A percentile compares a stretch with the other conserved stretches of the same genome.
Evolutionary conservation across 106 monocot species (phyloP).

Genomic region (Gastrodia elata): DNA sequence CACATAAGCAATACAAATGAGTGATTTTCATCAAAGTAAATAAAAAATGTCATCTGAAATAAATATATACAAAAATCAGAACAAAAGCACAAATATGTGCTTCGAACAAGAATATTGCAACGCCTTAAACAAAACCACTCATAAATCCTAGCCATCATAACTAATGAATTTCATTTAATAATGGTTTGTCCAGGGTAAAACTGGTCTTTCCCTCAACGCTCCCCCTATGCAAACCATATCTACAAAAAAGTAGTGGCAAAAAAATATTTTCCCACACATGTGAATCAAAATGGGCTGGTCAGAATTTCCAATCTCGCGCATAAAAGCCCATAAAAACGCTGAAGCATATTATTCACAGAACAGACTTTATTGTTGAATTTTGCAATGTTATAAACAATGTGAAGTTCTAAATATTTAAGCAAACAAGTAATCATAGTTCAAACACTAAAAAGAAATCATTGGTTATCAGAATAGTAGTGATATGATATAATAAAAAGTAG

Average conservation of each 20-base stretch:
- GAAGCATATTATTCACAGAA: not conserved
- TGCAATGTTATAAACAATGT: not conserved
- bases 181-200: not conserved
- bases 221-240: too few relatives aligned
- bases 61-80: not conserved
- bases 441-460: not conserved
- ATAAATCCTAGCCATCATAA: not conserved
- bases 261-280: too few relatives aligned
- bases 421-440: not conserved
- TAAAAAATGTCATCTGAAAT: not conserved
- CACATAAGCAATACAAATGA: too few relatives aligned
- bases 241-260: too few relatives aligned
- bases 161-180: not conserved
- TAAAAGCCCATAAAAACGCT: too few relatives aligned
- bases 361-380: not conserved
- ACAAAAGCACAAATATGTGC: not conserved
- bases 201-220: too few relatives aligned
- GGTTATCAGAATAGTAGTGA: not conserved
- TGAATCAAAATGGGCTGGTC: too few relatives aligned
- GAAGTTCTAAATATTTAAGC: not conserved
- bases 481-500: not conserved
- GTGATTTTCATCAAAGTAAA: too few relatives aligned
- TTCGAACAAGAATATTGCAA: not conserved
- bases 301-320: too few relatives aligned
- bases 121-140: not conserved